Evolutionary conservation across 2,329 filamentous ascomycete genomes (phyloP).

Genomic region (Ramichloridium luteum): DNA sequence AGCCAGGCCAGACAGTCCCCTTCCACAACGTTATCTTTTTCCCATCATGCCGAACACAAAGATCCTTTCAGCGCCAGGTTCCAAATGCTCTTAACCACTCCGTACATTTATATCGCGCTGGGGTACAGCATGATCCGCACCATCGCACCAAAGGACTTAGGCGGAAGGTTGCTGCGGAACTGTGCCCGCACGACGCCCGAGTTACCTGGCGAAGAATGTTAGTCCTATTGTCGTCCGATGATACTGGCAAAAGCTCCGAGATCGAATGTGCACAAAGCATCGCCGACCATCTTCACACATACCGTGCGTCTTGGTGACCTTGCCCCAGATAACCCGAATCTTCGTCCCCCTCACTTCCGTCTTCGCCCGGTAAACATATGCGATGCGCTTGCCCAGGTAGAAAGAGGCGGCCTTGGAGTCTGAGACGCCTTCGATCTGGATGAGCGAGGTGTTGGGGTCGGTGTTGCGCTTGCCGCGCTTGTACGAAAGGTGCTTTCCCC

Average conservation of each 20-base stretch:
- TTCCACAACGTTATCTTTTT: not conserved
- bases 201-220: slow-evolving; percentile 54
- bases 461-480: slow-evolving; percentile 87
- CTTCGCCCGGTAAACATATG: slow-evolving; percentile 94
- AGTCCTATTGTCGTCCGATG: slow-evolving; percentile 10
- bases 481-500: slow-evolving; percentile 97
- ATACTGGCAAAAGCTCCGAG: too few species aligned
- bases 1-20: too few species aligned
- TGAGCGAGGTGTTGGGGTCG: slow-evolving; percentile 68
- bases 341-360: slow-evolving; percentile 94
- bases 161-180: slow-evolving; percentile 90
- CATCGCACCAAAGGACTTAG: slow-evolving; percentile 77
- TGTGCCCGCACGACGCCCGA: slow-evolving; percentile 95
- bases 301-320: slow-evolving; percentile 93
- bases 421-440: slow-evolving; percentile 98
- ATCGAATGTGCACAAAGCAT: not conserved
- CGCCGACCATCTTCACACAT: slow-evolving; percentile 24
- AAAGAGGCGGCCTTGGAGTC: slow-evolving; percentile 84
- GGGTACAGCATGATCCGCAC: slow-evolving; percentile 31
- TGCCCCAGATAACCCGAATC: slow-evolving; percentile 98
- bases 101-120: slow-evolving; percentile 28
- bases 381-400: slow-evolving; percentile 98
- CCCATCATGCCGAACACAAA: not conserved
- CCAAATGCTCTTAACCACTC: slow-evolving; percentile 1
- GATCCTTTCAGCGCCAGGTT: slow-evolving; percentile 1